phyloP scores from a whole-genome alignment of 805 yeast species.

The Lachancea lanzarotensis region DNA sequence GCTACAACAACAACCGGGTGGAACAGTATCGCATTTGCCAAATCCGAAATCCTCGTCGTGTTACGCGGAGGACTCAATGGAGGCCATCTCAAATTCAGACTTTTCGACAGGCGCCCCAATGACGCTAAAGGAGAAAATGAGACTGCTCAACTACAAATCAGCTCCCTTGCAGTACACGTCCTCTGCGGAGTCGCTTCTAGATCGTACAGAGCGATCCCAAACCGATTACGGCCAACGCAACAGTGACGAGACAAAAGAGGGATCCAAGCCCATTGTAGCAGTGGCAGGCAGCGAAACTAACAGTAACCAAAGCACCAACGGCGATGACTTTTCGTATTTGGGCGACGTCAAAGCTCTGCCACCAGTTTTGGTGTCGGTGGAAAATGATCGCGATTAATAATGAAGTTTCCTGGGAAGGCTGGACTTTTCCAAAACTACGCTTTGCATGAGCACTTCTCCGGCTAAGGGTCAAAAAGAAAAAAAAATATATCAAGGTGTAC shows the following conservation, averaged over 20 bases:
- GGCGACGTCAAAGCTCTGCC: conserved; percentile 12
- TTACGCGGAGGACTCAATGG: background rate
- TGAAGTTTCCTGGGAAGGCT: background rate
- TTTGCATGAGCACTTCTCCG: background rate
- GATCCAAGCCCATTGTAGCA: conserved; percentile 4
- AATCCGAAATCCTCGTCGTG: background rate
- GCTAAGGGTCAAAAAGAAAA: too few relatives aligned
- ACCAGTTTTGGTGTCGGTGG: conserved; percentile 11
- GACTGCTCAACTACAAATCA: conserved; percentile 33
- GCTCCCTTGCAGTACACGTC: conserved; percentile 1
- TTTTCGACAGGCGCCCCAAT: conserved; percentile 35
- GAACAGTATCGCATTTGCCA: background rate
- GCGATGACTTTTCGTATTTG: conserved; percentile 26
- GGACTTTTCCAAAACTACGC: background rate
- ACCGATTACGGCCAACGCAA: background rate
- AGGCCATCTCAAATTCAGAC: conserved; percentile 6
- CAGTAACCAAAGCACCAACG: conserved; percentile 25
- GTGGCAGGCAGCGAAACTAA: conserved; percentile 18
- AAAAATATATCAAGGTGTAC: too few relatives aligned
- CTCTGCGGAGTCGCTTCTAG: conserved; percentile 7
- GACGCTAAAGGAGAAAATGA: conserved; percentile 41
- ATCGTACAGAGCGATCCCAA: conserved; percentile 1
- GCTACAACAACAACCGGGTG: too few relatives aligned
- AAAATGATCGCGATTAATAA: background rate
- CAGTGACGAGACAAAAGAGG: background rate